Conservation (phyloP, 371 early-diverging fungal species). For the Circinella minor region DNA sequence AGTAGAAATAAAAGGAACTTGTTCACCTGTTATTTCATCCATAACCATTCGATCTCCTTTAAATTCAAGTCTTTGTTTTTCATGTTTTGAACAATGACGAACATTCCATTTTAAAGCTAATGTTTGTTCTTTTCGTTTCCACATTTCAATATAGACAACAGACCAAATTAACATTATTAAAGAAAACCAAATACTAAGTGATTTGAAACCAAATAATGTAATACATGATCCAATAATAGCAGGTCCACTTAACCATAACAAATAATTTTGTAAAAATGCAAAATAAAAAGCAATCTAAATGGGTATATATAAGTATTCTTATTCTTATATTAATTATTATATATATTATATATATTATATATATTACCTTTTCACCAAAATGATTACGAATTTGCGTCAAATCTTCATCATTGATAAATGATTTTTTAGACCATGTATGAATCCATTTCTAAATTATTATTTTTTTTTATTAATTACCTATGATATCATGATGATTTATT, state of each 20-base stretch:
- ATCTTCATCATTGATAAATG: constrained; percentile 72
- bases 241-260: constrained; percentile 73
- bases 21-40: constrained; percentile 81
- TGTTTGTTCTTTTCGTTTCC: constrained; percentile 78
- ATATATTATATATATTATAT: too few species aligned
- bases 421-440: constrained; percentile 77
- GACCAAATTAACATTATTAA: constrained; percentile 75
- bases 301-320: too few species aligned
- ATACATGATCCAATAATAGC: constrained; percentile 67
- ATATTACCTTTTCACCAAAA: constrained; percentile 84
- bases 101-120: constrained; percentile 82
- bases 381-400: constrained; percentile 71
- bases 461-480: neutral
- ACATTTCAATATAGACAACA: constrained; percentile 74
- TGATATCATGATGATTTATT: too few species aligned
- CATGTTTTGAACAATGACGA: constrained; percentile 65
- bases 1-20: constrained; percentile 67
- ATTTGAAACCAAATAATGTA: constrained; percentile 52
- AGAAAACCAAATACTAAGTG: constrained; percentile 70
- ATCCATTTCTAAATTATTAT: constrained; percentile 79
- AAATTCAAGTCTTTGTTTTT: constrained; percentile 71
- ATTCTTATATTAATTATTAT: too few species aligned
- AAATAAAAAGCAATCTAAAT: constrained; percentile 90
- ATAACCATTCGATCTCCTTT: constrained; percentile 57
- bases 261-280: constrained; percentile 88